These are phyloP conservation scores for Boletales sp. DNA, from an alignment of 768 basidiomycete genomes.

Conservation along the genomic window DNA sequence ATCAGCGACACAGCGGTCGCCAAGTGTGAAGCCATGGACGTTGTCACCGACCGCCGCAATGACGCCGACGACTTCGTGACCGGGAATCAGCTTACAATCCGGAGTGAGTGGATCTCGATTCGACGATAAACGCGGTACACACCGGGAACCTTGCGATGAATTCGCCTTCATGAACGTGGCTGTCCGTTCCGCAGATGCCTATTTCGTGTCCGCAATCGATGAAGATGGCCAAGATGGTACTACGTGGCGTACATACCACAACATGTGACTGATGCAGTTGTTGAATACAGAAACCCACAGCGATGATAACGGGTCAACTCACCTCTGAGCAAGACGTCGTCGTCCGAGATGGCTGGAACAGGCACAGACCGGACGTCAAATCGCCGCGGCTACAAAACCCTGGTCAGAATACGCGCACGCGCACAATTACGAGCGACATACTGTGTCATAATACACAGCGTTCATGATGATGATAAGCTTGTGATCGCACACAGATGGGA, in stretches of 20 bases:
- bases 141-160: slow-evolving; percentile 63
- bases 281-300: slow-evolving; percentile 1
- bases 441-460: slow-evolving; percentile 47
- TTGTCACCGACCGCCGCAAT: slow-evolving; percentile 75
- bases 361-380: slow-evolving; percentile 68
- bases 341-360: slow-evolving; percentile 59
- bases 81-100: slow-evolving; percentile 52
- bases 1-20: slow-evolving; percentile 85
- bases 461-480: slow-evolving; percentile 36
- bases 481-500: too few species aligned
- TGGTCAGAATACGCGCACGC: too few species aligned
- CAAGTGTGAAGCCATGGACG: slow-evolving; percentile 69
- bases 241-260: slow-evolving; percentile 34
- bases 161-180: slow-evolving; percentile 60
- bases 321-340: slow-evolving; percentile 78
- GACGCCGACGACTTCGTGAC: slow-evolving; percentile 71
- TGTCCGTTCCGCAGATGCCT: slow-evolving; percentile 62
- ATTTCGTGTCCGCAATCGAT: too few species aligned
- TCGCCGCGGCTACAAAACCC: slow-evolving; percentile 48
- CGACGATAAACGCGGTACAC: neutral
- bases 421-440: slow-evolving; percentile 27
- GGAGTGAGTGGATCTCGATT: slow-evolving; percentile 15
- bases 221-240: neutral
- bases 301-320: slow-evolving; percentile 1
- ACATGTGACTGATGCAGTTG: slow-evolving; percentile 32